Conservation (phyloP, 108 stramenopile species). For the Nitzschia sp. region DNA sequence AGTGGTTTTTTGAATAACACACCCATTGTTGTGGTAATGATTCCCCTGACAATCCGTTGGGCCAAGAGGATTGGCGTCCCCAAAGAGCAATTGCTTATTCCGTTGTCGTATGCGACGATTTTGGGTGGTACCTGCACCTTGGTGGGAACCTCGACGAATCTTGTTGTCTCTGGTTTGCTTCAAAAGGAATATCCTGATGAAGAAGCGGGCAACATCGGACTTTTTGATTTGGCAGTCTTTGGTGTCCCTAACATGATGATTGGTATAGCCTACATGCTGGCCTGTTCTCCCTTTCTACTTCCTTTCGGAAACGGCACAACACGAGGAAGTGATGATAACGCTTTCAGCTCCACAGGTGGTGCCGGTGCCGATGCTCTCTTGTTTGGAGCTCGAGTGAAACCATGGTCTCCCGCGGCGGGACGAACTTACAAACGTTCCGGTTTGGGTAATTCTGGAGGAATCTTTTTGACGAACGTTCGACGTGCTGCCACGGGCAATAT, state of each 20-base stretch:
- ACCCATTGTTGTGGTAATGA: slow-evolving; percentile 86
- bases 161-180: slow-evolving; percentile 78
- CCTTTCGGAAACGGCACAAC: slow-evolving; percentile 51
- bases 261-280: slow-evolving; percentile 74
- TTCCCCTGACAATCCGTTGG: slow-evolving; percentile 86
- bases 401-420: slow-evolving; percentile 79
- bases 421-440: slow-evolving; percentile 75
- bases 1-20: slow-evolving; percentile 93
- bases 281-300: slow-evolving; percentile 62
- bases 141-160: slow-evolving; percentile 87
- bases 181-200: slow-evolving; percentile 45
- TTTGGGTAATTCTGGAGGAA: slow-evolving; percentile 77
- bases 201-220: slow-evolving; percentile 39
- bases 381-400: slow-evolving; percentile 68
- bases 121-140: slow-evolving; percentile 89
- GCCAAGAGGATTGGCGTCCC: slow-evolving; percentile 54
- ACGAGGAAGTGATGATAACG: neutral
- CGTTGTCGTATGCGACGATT: slow-evolving; percentile 83
- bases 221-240: slow-evolving; percentile 79
- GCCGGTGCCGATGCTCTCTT: slow-evolving; percentile 57
- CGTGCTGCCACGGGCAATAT: slow-evolving; percentile 83
- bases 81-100: slow-evolving; percentile 77
- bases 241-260: slow-evolving; percentile 77
- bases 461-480: slow-evolving; percentile 79
- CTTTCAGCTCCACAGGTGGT: slow-evolving; percentile 6